Evolutionary conservation across 2,329 filamentous ascomycete species (phyloP).

Genomic region (Trichoderma cornu-damae): DNA sequence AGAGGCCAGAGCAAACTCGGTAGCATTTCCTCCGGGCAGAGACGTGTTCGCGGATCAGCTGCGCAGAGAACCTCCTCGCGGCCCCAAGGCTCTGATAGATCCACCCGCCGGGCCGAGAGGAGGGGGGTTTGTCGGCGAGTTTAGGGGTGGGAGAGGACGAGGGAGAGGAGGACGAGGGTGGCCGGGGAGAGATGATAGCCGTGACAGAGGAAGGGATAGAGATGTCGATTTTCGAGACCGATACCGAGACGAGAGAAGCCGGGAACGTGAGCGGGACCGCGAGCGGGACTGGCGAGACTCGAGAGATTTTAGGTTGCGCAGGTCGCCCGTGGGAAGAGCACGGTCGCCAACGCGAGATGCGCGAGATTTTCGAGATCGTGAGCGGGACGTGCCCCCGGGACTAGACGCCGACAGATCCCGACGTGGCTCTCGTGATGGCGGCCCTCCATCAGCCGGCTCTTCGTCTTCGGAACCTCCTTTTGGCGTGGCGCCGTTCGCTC

Average conservation of each 20-base stretch:
- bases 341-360: conserved; percentile 65
- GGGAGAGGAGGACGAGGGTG: conserved; percentile 56
- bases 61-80: conserved; percentile 68
- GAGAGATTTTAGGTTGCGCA: conserved; percentile 41
- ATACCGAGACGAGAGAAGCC: conserved; percentile 55
- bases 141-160: conserved; percentile 47
- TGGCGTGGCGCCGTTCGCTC: conserved; percentile 45
- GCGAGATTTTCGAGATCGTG: conserved; percentile 58
- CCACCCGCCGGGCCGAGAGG: conserved; percentile 63
- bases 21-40: conserved; percentile 56
- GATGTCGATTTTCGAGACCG: conserved; percentile 56
- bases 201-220: conserved; percentile 55
- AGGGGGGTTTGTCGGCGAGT: conserved; percentile 61
- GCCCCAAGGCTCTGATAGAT: conserved; percentile 73
- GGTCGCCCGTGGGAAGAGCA: conserved; percentile 54
- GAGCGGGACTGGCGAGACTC: conserved; percentile 44
- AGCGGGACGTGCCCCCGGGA: conserved; percentile 54
- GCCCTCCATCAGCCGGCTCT: conserved; percentile 65
- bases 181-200: conserved; percentile 54
- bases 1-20: conserved; percentile 52
- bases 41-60: conserved; percentile 53
- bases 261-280: conserved; percentile 53
- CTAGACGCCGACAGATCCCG: conserved; percentile 63
- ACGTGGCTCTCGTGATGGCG: conserved; percentile 63
- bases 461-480: conserved; percentile 64